These are phyloP conservation scores for Psilocybe azurescens DNA, from an alignment of 768 basidiomycete genomes.

Conservation along the genomic window DNA sequence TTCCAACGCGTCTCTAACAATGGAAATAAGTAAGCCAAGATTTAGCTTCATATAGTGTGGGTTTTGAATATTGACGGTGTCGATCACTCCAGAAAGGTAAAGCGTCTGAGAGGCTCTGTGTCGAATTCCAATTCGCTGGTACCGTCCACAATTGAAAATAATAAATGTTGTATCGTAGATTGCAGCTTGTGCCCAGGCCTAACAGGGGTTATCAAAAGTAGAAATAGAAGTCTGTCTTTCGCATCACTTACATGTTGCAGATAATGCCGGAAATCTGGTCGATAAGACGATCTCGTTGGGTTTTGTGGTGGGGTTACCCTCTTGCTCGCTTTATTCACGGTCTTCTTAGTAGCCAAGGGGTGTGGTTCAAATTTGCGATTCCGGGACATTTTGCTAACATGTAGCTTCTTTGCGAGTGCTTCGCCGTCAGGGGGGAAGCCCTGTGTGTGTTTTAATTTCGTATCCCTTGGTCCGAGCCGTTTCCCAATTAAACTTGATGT, in stretches of 20 bases:
- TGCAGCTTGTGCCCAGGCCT: slow-evolving; percentile 8
- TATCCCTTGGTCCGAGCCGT: not conserved
- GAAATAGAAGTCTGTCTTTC: not conserved
- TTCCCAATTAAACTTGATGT: not conserved
- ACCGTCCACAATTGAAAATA: slow-evolving; percentile 9
- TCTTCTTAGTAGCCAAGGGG: too few species aligned
- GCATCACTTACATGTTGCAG: not conserved
- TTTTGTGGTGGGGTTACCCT: not conserved
- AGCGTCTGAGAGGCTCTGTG: slow-evolving; percentile 15
- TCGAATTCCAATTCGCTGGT: slow-evolving; percentile 16
- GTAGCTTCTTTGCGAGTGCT: too few species aligned
- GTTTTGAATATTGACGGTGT: slow-evolving; percentile 5
- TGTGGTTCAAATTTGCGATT: too few species aligned
- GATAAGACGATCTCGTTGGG: not conserved
- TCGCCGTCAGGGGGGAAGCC: not conserved
- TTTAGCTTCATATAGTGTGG: slow-evolving; percentile 18
- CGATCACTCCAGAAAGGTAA: slow-evolving; percentile 12
- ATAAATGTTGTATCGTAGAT: slow-evolving; percentile 9
- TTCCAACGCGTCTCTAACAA: slow-evolving; percentile 5
- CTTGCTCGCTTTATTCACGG: not conserved
- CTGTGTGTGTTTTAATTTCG: not conserved
- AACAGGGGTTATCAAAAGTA: too few species aligned
- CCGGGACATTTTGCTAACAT: too few species aligned
- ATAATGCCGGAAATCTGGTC: not conserved
- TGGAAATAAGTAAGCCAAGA: slow-evolving; percentile 16